Base-by-base conservation (phyloP, 768 basidiomycete genomes). In the Suillus hirtellus region DNA sequence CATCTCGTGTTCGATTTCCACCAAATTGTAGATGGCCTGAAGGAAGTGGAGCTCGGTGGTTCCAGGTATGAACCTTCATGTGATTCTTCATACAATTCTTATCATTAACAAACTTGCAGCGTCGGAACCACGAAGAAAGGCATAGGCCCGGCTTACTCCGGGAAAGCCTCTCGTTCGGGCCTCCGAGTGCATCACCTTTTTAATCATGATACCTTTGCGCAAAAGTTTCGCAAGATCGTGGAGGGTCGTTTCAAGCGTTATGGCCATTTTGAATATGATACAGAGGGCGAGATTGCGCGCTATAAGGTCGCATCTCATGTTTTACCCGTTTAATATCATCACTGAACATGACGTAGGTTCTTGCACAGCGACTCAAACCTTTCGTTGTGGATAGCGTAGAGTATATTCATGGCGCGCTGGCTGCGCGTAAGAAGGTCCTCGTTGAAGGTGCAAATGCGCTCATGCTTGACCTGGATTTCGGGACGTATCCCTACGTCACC, bases 1-100 rank as follows among this genome's bases (percentile, higher is more conserved):
- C 94, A 96, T 66, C 88, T 99, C 65, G 97, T 99, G 40, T 95
- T 99, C 72, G 97, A 99, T 74, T 99, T 99, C 76, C 97, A 99
- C 78, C 97, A 99, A 80, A 98, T 99, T 71, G 97, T 99, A 35
- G 97, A 99, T 73, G 97, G 97, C 6, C 80, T 99, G 71, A 99
- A 99, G 75, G 97, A 99, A 76, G 93, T 95, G 44, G 97, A 99
- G 75, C 85, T 99, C 27, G 97, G 97, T 27, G 92, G 93, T 10
- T 89, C 88, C 1, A 92, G 89, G 89, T 89, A 68, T 47, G 69
- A 60, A 15, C 40, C 68, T 66, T 63, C 55, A 46, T 38, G 27
- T 49, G 60, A 56, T 50, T 52, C 8, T 44, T 34, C 42, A n/a
- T 11, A 15, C 53, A 15, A 21, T 40, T 15, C 9, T 43, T 21